Evolutionary conservation across 352 stramenopile genomes (phyloP).

Genomic region (Phytophthora megakarya): DNA sequence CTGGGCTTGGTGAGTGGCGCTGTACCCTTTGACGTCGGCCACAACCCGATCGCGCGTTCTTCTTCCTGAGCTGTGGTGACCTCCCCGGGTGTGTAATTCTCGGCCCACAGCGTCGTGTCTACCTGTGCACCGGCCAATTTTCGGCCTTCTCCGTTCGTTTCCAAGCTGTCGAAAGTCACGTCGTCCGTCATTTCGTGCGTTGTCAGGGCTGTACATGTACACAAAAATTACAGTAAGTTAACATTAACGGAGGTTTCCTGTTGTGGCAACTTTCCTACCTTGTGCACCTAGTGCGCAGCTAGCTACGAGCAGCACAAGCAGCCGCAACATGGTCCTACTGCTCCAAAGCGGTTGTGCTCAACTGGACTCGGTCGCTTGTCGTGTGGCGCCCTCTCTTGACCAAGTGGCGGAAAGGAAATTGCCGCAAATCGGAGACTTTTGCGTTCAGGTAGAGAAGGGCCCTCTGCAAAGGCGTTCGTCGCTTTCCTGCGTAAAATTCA

Average conservation of each 20-base stretch:
- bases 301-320: constrained; percentile 26
- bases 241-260: neutral
- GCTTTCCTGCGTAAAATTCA: neutral
- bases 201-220: constrained; percentile 15
- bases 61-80: constrained; percentile 22
- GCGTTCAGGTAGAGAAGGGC: constrained; percentile 27
- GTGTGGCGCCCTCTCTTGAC: constrained; percentile 6
- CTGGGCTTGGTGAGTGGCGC: constrained; percentile 37
- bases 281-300: constrained; percentile 26
- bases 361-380: constrained; percentile 10
- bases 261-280: constrained; percentile 10
- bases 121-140: constrained; percentile 20
- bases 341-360: constrained; percentile 28
- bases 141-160: constrained; percentile 3
- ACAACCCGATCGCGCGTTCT: constrained; percentile 33
- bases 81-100: constrained; percentile 24
- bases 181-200: constrained; percentile 13
- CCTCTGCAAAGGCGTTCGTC: constrained; percentile 15
- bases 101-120: constrained; percentile 6
- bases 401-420: constrained; percentile 35
- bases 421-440: constrained; percentile 27
- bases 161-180: constrained; percentile 22
- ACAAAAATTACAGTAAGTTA: constrained; percentile 3
- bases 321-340: constrained; percentile 22
- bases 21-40: constrained; percentile 48